Conservation (phyloP, 2,329 filamentous ascomycete genomes). For the Cladobotryum mycophilum region DNA sequence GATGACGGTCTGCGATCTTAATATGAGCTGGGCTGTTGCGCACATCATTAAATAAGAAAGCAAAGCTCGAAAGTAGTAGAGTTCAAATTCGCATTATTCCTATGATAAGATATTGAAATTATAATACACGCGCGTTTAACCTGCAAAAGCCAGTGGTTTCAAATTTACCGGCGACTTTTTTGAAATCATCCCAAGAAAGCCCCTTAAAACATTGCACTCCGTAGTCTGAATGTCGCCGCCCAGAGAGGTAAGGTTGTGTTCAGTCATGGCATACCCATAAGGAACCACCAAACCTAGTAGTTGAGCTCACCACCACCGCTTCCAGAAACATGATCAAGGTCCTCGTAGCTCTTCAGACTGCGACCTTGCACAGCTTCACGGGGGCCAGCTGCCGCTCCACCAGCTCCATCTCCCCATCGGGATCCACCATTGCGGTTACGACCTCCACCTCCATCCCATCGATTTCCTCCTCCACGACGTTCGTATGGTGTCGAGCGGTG, state of each 20-base stretch:
- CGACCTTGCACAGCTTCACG: conserved; percentile 88
- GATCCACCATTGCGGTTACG: conserved; percentile 46
- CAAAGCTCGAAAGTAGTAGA: background rate
- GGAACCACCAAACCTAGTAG: conserved; percentile 54
- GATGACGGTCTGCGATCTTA: too few relatives aligned
- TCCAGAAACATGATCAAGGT: conserved; percentile 78
- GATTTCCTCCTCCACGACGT: conserved; percentile 45
- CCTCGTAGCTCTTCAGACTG: conserved; percentile 94
- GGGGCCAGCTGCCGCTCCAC: conserved; percentile 72
- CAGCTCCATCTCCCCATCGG: conserved; percentile 69
- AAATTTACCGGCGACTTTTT: background rate
- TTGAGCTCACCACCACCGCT: conserved; percentile 77
- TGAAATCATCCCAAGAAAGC: background rate
- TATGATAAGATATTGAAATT: background rate
- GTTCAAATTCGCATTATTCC: background rate
- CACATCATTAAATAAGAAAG: too few relatives aligned
- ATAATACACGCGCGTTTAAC: background rate
- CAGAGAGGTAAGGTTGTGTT: background rate
- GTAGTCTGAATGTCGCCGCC: background rate
- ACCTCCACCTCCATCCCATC: conserved; percentile 42
- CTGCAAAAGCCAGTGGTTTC: background rate
- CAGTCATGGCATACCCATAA: background rate
- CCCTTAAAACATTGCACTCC: background rate
- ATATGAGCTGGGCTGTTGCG: too few relatives aligned
- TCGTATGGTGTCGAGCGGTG: conserved; percentile 70